These are phyloP conservation scores for Sclerotinia borealis DNA, from an alignment of 2,329 filamentous ascomycete genomes.

Conservation along the genomic window DNA sequence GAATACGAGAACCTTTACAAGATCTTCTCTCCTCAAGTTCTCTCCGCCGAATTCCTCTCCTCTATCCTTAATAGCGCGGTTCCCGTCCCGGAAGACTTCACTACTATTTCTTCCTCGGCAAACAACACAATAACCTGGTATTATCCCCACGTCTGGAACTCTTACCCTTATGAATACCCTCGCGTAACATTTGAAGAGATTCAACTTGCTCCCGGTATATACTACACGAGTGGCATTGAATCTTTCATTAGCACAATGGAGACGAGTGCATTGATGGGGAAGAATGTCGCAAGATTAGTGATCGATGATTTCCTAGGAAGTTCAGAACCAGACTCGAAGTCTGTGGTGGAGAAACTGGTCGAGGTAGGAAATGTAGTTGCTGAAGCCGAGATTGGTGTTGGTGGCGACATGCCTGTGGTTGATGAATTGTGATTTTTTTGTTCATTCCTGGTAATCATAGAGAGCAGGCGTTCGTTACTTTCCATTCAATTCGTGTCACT, in stretches of 20 bases:
- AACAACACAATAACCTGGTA: conserved; percentile 68
- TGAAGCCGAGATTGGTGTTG: background rate
- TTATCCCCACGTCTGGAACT: conserved; percentile 69
- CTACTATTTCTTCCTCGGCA: conserved; percentile 19
- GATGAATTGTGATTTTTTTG: background rate
- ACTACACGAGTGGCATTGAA: conserved; percentile 74
- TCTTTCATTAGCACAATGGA: conserved; percentile 98
- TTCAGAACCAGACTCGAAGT: conserved; percentile 1
- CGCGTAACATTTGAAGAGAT: conserved; percentile 82
- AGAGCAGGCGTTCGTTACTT: background rate
- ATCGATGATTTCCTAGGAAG: conserved; percentile 50
- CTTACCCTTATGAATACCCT: conserved; percentile 81
- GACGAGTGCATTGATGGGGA: conserved; percentile 86
- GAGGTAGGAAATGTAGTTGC: background rate
- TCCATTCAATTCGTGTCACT: background rate
- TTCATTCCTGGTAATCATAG: background rate
- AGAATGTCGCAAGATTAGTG: conserved; percentile 70
- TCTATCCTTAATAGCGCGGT: conserved; percentile 41
- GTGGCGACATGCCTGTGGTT: background rate
- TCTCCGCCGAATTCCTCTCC: conserved; percentile 49
- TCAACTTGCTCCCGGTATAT: conserved; percentile 59
- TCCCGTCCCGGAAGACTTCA: conserved; percentile 25
- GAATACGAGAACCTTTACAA: conserved; percentile 56
- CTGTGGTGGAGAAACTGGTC: background rate
- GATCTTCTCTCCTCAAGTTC: conserved; percentile 53